Evolutionary conservation across 176 grass and related monocot genomes (phyloP).

Genomic region (Carex littledalei): DNA sequence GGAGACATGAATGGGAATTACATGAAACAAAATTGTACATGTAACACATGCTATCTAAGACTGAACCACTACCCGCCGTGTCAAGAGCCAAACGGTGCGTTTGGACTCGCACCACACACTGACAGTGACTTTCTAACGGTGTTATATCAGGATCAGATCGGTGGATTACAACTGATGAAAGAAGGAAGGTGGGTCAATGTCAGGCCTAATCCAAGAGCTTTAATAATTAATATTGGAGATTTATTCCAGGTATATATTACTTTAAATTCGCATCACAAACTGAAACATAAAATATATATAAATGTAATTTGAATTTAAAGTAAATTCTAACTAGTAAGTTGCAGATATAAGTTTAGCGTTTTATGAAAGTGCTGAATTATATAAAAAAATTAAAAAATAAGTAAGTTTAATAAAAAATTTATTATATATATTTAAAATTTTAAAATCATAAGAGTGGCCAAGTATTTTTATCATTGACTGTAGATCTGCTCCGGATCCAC

Average conservation of each 20-base stretch:
- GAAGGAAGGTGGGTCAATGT: constrained; percentile 46
- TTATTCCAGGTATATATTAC: constrained; percentile 54
- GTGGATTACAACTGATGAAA: constrained; percentile 54
- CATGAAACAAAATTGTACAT: constrained; percentile 20
- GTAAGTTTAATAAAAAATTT: too few species aligned
- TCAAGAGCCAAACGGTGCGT: constrained; percentile 17
- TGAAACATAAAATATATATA: too few species aligned
- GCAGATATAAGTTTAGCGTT: too few species aligned
- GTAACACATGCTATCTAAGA: constrained; percentile 55
- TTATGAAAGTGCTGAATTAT: too few species aligned
- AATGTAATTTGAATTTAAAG: too few species aligned
- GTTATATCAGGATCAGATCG: constrained; percentile 46
- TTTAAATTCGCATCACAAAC: too few species aligned
- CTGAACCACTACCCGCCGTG: constrained; percentile 78
- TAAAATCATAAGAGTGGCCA: too few species aligned
- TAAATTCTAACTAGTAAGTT: too few species aligned
- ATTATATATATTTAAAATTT: too few species aligned
- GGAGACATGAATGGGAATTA: not conserved
- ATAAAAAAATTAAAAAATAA: too few species aligned
- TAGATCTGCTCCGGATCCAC: too few species aligned
- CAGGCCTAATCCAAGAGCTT: constrained; percentile 32
- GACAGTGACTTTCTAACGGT: constrained; percentile 84
- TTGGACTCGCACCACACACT: constrained; percentile 66
- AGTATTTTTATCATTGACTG: too few species aligned
- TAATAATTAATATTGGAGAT: constrained; percentile 81